Base-by-base conservation (phyloP, 306 rosid species). In the Lathyrus aphaca region DNA sequence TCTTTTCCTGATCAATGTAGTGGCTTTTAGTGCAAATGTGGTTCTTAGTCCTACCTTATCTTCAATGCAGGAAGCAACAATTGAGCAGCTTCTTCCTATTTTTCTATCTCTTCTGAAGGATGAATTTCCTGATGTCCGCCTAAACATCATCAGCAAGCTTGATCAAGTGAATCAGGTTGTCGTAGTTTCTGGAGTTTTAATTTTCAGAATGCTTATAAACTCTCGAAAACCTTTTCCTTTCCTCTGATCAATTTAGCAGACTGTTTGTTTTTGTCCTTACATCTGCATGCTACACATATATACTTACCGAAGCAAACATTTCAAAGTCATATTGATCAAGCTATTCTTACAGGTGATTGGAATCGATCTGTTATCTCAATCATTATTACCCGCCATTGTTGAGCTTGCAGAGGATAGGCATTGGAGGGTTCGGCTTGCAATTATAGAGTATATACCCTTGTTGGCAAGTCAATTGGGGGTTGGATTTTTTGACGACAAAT, bases 391-490 rank as follows among this genome's bases (percentile, higher is more conserved):
- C 40, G 98, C 98, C 78, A 94, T 94, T 75, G 98, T 90, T 78
- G 98, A 94, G 86, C 98, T 94, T 64, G 98, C 98, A 0, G 98
- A 94, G 84, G 98, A 94, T 79, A 87, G 96, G 80, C 98, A 94
- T 78, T 94, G 98, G 98, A 85, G 98, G 74, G 98, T 93, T 68
- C 91, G 98, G 48, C 96, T 93, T 55, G 98, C 98, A 68, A 94
- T 94, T 62, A 94, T 94, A 66, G 98, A 90, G 75, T 94, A 94
- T 75, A 94, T 94, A 74, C 98, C 98, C 46, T 80, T 94, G 68
- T 74, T 94, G 85, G 98, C 98, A 40, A 94, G 97, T 82, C 97
- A 94, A 57, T 81, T 94, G 78, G 98, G 98, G 68, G 96, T 94
- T 54, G 91, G 97, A 15, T 94, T 94, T 84, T 94, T 94, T 25